Base-by-base conservation (phyloP, 192 early-diverging fungal genomes). In the Backusella luteola region DNA sequence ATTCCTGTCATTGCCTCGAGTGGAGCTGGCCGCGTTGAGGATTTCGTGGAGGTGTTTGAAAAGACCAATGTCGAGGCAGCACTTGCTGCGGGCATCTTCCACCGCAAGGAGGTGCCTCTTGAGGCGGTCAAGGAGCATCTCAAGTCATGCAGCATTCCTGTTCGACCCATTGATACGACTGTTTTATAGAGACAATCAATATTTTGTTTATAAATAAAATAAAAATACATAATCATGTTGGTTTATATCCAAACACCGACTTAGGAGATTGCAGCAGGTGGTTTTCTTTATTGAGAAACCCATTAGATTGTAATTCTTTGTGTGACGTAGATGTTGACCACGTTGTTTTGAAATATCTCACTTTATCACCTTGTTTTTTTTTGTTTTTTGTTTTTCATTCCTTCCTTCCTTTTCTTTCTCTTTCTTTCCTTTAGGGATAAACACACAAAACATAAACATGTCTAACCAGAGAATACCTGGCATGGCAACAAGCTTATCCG, bases 1-100 rank as follows among this genome's bases (percentile, higher is more conserved):
- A 99, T 99, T 71, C 98, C 98, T 1, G 97, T 99, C n/a, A 96
- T 99, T 87, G 98, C 98, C 0, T 95, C 93, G 42, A 94, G 93
- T 76, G 98, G 98, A 29, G 98, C 98, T 7, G 98, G 98, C 17
- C 82, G 81, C 26, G 87, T 88, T 1, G 89, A 93, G 26, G 97
- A 99, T 81, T 99, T 99, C 84, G 83, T 85, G 2, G 90, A 97
- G 71, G 94, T 95, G 38, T 95, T 99, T 80, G 78, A 86, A n/a
- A 84, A 89, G 69, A 95, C 95, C 0, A 87, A 86, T n/a, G 96
- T 94, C 9, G 97, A 99, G 39, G 97, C 98, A 21, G 97, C 96
- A 0, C 85, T 99, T 73, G 98, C 98, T 17, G 98, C 98, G 0
- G 98, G 98, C 38, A 99, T 99, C 75, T 99, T 99, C 85, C 98